phyloP scores from a whole-genome alignment of 306 rosid genomes.

The Senna tora region DNA sequence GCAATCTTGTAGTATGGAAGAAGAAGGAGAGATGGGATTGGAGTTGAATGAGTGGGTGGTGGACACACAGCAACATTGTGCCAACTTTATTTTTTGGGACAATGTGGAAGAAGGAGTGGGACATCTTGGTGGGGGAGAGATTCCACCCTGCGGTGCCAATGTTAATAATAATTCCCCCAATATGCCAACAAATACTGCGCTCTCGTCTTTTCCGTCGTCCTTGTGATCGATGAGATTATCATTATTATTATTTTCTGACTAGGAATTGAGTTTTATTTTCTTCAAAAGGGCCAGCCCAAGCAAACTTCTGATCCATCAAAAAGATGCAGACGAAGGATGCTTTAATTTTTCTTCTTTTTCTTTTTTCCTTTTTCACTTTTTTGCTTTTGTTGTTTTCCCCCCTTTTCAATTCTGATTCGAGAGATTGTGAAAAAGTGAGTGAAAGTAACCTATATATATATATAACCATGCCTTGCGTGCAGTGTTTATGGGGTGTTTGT shows the following conservation, averaged over 20 bases:
- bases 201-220: slow-evolving; percentile 77
- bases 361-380: not conserved
- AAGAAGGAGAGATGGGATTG: slow-evolving; percentile 62
- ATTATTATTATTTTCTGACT: no score
- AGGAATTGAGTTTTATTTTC: slow-evolving; percentile 37
- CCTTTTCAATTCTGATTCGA: slow-evolving; percentile 42
- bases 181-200: slow-evolving; percentile 44
- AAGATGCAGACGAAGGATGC: slow-evolving; percentile 40
- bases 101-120: slow-evolving; percentile 56
- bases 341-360: not conserved
- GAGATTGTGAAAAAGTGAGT: slow-evolving; percentile 49
- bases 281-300: slow-evolving; percentile 37
- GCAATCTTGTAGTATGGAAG: slow-evolving; percentile 56
- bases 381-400: slow-evolving; percentile 26
- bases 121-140: slow-evolving; percentile 54
- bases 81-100: slow-evolving; percentile 90
- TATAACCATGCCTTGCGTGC: slow-evolving; percentile 47
- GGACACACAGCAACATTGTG: slow-evolving; percentile 67
- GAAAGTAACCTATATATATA: slow-evolving; percentile 33
- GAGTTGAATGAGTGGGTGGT: slow-evolving; percentile 79
- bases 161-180: slow-evolving; percentile 50
- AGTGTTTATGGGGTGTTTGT: slow-evolving; percentile 58
- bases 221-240: no score
- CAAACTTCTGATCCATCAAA: slow-evolving; percentile 15
- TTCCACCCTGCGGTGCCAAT: no score